phyloP scores from a whole-genome alignment of 768 basidiomycete species.

The Collybia sordida region DNA sequence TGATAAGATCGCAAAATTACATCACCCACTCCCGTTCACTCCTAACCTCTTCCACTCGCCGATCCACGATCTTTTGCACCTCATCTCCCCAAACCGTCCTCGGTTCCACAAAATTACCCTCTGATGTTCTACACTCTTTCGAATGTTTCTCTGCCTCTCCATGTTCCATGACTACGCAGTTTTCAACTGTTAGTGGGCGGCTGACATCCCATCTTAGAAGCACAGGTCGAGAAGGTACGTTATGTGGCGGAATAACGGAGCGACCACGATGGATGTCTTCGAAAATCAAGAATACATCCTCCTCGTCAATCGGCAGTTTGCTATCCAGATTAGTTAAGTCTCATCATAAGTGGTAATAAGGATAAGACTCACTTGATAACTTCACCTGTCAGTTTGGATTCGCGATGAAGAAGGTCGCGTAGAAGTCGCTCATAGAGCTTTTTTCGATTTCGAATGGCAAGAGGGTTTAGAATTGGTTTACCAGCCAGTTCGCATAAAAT shows the following conservation, averaged over 20 bases:
- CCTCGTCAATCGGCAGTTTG: slow-evolving; percentile 75
- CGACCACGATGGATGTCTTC: slow-evolving; percentile 86
- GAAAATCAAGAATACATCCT: slow-evolving; percentile 81
- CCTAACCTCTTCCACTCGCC: slow-evolving; percentile 58
- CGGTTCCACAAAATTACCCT: slow-evolving; percentile 29
- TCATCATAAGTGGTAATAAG: not conserved
- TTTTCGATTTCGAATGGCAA: slow-evolving; percentile 82
- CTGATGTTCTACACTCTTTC: slow-evolving; percentile 36
- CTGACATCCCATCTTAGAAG: slow-evolving; percentile 80
- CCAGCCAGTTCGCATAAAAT: slow-evolving; percentile 84
- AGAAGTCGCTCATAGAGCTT: slow-evolving; percentile 83
- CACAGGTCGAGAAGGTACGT: slow-evolving; percentile 69
- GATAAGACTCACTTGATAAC: slow-evolving; percentile 51
- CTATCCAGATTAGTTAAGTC: slow-evolving; percentile 31
- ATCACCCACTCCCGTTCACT: slow-evolving; percentile 55
- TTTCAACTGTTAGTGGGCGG: slow-evolving; percentile 66
- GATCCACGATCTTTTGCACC: slow-evolving; percentile 55
- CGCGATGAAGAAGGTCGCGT: slow-evolving; percentile 73
- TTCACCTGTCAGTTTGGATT: slow-evolving; percentile 64
- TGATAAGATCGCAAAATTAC: slow-evolving; percentile 13
- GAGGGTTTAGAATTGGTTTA: slow-evolving; percentile 78
- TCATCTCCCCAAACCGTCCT: slow-evolving; percentile 73
- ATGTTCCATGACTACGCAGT: slow-evolving; percentile 82
- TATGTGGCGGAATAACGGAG: slow-evolving; percentile 75
- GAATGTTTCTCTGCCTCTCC: slow-evolving; percentile 72